Evolutionary conservation across 208 protist genomes (phyloP).

Genomic region (Endotrypanum monterogeii): DNA sequence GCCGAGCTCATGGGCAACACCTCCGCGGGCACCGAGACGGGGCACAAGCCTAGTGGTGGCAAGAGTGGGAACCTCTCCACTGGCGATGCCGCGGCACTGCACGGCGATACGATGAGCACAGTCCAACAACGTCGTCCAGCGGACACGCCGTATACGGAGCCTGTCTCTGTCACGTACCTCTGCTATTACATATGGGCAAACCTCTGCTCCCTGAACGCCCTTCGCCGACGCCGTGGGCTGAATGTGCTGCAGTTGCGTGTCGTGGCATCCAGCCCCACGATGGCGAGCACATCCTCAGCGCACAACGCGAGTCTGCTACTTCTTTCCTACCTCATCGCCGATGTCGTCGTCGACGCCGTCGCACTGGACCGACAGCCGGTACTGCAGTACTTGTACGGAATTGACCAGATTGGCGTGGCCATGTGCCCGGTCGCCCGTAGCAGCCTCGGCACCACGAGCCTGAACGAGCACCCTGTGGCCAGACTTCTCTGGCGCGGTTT

Average conservation of each 20-base stretch:
- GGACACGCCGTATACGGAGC: slow-evolving; percentile 98
- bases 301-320: slow-evolving; percentile 50
- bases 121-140: slow-evolving; percentile 66
- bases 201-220: slow-evolving; percentile 95
- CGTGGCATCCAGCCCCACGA: slow-evolving; percentile 53
- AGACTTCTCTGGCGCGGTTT: slow-evolving; percentile 94
- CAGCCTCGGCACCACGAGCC: slow-evolving; percentile 94
- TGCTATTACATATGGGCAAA: slow-evolving; percentile 99
- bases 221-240: slow-evolving; percentile 82
- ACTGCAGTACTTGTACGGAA: slow-evolving; percentile 98
- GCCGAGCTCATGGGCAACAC: slow-evolving; percentile 55
- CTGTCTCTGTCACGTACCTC: slow-evolving; percentile 81
- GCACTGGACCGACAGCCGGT: slow-evolving; percentile 90
- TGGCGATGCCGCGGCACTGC: not conserved
- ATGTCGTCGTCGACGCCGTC: slow-evolving; percentile 95
- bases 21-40: not conserved
- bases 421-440: slow-evolving; percentile 97
- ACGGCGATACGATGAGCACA: slow-evolving; percentile 1
- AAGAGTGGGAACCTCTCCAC: not conserved
- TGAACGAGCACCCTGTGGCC: slow-evolving; percentile 94
- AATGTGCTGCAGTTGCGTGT: slow-evolving; percentile 94
- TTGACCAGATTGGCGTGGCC: slow-evolving; percentile 95
- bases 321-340: slow-evolving; percentile 88
- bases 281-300: slow-evolving; percentile 46
- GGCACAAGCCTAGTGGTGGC: not conserved